phyloP scores from a whole-genome alignment of 1,139 yeast species.

The Taphrina flavorubra region DNA sequence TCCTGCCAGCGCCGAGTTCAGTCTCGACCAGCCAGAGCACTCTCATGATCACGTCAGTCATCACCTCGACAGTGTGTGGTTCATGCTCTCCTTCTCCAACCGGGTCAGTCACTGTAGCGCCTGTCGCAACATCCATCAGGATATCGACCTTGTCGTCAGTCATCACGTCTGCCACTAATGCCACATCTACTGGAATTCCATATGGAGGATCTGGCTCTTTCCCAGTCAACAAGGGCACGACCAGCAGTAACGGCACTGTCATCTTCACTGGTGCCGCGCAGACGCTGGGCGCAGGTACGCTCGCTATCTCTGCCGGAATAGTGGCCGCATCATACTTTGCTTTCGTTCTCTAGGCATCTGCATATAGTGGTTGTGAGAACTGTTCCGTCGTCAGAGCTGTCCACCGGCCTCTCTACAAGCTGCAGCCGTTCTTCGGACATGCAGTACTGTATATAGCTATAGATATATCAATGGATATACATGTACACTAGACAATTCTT shows the following conservation, averaged over 20 bases:
- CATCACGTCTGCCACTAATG: constrained; percentile 16
- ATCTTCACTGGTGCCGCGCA: constrained; percentile 10
- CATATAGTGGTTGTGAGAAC: not conserved
- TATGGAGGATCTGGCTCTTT: constrained; percentile 10
- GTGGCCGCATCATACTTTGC: constrained; percentile 36
- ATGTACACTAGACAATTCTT: not conserved
- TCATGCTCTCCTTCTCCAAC: constrained; percentile 6
- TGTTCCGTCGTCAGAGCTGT: not conserved
- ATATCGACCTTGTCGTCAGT: constrained; percentile 7
- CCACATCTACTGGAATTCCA: constrained; percentile 17
- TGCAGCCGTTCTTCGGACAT: not conserved
- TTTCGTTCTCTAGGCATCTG: constrained; percentile 11
- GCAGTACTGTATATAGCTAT: constrained; percentile 1
- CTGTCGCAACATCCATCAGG: constrained; percentile 28
- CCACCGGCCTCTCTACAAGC: no score
- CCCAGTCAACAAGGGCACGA: constrained; percentile 16
- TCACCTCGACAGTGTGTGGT: constrained; percentile 24
- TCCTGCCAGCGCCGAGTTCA: not conserved
- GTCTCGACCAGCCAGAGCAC: constrained; percentile 18
- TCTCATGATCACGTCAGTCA: constrained; percentile 12
- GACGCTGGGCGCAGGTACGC: constrained; percentile 10
- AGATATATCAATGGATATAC: constrained; percentile 3
- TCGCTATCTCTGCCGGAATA: constrained; percentile 23
- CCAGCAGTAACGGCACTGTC: constrained; percentile 17
- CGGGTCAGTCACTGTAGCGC: constrained; percentile 12